These are phyloP conservation scores for Cercospora sesami DNA, from an alignment of 2,329 filamentous ascomycete genomes.

Conservation along the genomic window DNA sequence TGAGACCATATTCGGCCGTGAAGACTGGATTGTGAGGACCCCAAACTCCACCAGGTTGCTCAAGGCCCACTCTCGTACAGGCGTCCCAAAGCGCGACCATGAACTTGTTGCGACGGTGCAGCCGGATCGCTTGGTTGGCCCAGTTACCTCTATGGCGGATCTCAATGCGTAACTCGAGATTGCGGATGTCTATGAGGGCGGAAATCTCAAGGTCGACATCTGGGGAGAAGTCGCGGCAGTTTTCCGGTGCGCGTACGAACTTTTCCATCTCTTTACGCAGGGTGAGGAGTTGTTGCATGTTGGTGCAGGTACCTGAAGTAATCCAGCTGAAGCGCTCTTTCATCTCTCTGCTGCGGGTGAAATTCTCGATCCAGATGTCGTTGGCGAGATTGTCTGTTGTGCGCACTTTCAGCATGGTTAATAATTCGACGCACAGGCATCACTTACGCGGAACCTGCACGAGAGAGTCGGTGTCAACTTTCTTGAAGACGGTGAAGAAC, in stretches of 20 bases:
- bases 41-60: conserved; percentile 70
- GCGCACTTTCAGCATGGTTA: background rate
- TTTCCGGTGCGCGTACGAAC: conserved; percentile 36
- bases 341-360: conserved; percentile 40
- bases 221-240: conserved; percentile 39
- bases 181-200: conserved; percentile 33
- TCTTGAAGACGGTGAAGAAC: conserved; percentile 39
- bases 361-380: conserved; percentile 43
- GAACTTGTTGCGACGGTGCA: conserved; percentile 85
- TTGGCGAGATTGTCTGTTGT: conserved; percentile 37
- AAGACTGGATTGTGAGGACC: conserved; percentile 69
- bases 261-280: conserved; percentile 33
- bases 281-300: conserved; percentile 36
- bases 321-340: conserved; percentile 38
- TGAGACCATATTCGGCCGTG: conserved; percentile 43
- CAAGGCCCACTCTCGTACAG: conserved; percentile 79
- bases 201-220: conserved; percentile 38
- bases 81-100: conserved; percentile 86
- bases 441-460: conserved; percentile 38
- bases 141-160: conserved; percentile 42
- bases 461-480: conserved; percentile 33
- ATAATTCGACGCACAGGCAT: background rate
- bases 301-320: conserved; percentile 33
- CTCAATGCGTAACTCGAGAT: conserved; percentile 34
- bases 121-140: conserved; percentile 70